A percentile compares a stretch with the other conserved stretches of the same genome.
Conservation (phyloP, 2,329 filamentous ascomycete genomes). For the Amauroascus niger region DNA sequence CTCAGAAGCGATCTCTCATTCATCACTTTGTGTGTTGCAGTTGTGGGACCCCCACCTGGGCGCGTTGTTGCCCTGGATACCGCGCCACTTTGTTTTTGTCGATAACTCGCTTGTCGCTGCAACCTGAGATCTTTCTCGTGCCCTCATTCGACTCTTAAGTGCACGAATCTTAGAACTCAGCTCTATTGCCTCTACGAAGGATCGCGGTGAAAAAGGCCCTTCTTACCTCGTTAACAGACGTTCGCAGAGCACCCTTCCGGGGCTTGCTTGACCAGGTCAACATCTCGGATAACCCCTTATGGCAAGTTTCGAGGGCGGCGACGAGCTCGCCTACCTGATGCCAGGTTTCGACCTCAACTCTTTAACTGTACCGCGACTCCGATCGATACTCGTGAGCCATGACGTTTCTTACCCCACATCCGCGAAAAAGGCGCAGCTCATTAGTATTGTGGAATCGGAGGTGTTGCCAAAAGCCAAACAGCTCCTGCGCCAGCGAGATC, state of each 20-base stretch:
- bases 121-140: not conserved
- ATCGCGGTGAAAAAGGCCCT: not conserved
- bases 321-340: conserved; percentile 73
- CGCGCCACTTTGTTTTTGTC: conserved; percentile 8
- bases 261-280: not conserved
- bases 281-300: not conserved
- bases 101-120: not conserved
- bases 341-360: conserved; percentile 73
- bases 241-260: not conserved
- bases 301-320: conserved; percentile 20
- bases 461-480: conserved; percentile 69
- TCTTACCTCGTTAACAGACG: not conserved
- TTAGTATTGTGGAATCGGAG: conserved; percentile 71
- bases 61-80: conserved; percentile 36
- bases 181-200: not conserved
- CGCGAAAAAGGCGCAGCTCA: conserved; percentile 82
- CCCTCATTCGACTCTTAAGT: not conserved
- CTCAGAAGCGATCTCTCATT: too few species aligned
- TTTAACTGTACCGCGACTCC: conserved; percentile 77
- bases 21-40: not conserved
- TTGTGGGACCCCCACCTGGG: not conserved
- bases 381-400: conserved; percentile 84
- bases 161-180: not conserved
- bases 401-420: conserved; percentile 75
- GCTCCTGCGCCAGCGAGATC: conserved; percentile 62